Evolutionary conservation across 495 filamentous ascomycete genomes (phyloP).

Genomic region (Trichoderma reesei): DNA sequence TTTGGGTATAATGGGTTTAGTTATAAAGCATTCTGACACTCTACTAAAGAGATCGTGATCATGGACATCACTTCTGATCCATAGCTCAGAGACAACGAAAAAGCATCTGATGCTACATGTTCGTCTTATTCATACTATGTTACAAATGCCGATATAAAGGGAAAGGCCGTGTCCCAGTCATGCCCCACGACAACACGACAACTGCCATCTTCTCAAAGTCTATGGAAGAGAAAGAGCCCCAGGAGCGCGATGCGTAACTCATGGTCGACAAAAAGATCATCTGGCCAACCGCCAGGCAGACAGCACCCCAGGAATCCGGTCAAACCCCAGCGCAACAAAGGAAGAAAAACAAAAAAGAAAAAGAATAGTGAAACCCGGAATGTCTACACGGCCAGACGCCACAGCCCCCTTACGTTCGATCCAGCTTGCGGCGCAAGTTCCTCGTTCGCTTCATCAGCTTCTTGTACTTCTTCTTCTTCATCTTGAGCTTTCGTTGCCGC

Average conservation of each 20-base stretch:
- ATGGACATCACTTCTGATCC: too few species aligned
- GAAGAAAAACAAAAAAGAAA: neutral
- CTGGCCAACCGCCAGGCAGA: constrained; percentile 4
- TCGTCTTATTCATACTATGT: constrained; percentile 5
- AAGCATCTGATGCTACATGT: neutral
- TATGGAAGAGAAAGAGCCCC: constrained; percentile 5
- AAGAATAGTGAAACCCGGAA: neutral
- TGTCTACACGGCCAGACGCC: neutral
- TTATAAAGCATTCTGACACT: too few species aligned
- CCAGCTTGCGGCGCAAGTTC: constrained; percentile 79
- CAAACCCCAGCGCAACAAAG: constrained; percentile 5
- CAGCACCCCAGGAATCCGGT: constrained; percentile 1
- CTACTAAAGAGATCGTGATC: too few species aligned
- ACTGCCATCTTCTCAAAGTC: neutral
- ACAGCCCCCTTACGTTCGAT: constrained; percentile 38
- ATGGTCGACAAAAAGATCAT: neutral
- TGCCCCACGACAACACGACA: neutral
- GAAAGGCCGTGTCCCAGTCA: neutral
- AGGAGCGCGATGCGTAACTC: constrained; percentile 4
- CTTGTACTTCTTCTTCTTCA: constrained; percentile 99
- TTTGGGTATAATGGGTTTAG: too few species aligned
- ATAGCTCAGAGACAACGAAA: too few species aligned
- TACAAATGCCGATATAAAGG: neutral
- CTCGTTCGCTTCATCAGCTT: constrained; percentile 91
- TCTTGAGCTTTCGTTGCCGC: constrained; percentile 82